Base-by-base conservation (phyloP, 306 rosid genomes). In the Inga oerstediana region DNA sequence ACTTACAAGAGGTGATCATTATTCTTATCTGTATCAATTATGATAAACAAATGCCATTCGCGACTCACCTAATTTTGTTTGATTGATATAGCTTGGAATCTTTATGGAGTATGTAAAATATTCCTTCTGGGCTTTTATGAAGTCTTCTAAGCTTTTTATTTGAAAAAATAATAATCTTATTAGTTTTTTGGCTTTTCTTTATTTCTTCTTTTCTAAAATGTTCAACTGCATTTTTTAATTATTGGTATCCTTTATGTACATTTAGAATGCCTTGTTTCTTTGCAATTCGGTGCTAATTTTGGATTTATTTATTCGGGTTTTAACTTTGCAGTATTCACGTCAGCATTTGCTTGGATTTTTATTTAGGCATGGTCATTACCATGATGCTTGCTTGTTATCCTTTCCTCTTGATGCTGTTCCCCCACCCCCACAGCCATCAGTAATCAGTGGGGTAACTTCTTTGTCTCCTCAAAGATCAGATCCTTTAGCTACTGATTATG, bases 381-480 rank as follows among this genome's bases (percentile, higher is more conserved):
- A 77, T 77, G 99, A 92, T 56, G 99, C 96, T 80, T 95, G 99
- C 92, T 54, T 81, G 84, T 85, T 95, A 90, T 95, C 92, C 89
- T 95, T 95, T 77, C 94, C 96, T 84, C 86, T 85, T 85, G 91
- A 91, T 88, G 88, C 84, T 77, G 89, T 91, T 76, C 96, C 98
- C 41, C 87, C 84, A 24, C 93, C 96, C 70, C 89, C 91, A 77
- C 98, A 89, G 80, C 96, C 92, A 51, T 91, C 97, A 66, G 37
- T 61, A 54, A 80, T 76, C 32, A 93, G 90, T 69, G 89, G 89
- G 48, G 88, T 92, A 79, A 86, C 99, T 77, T 91, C 98, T 80
- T 88, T 93, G 78, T 92, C 99, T 59, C 99, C 98, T 77, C 99
- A 95, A 86, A 89, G 98, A 72, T 81, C 91, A 67, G 99, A 95